Base-by-base conservation (phyloP, 192 early-diverging fungal genomes). In the Linnemannia exigua region DNA sequence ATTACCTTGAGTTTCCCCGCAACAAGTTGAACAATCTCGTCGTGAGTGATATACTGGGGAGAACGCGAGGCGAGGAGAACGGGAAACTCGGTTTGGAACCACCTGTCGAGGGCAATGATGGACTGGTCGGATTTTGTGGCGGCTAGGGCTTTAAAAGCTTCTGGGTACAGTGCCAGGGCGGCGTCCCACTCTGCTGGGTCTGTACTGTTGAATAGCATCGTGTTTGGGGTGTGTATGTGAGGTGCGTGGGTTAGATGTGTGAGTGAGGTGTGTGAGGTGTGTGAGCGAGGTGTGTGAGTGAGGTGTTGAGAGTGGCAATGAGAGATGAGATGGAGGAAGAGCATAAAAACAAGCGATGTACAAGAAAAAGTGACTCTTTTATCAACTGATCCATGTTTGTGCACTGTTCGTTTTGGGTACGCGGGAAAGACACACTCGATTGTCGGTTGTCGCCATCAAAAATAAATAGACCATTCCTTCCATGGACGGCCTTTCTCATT, bases 1-100 rank as follows among this genome's bases (percentile, higher is more conserved):
- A 41, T 22, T 75, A 76, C 83, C 67, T 86, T 86, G 61, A 86
- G 83, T 41, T 86, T 86, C 83, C 83, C 79, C 0, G 83, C 79
- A 61, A 86, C 79, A 61, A 86, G 77, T 38, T 72, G 46, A 47
- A 78, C 79, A 37, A 86, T 78, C 70, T 86, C 83, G 0, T 75
- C 44, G 2, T 78, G 79, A 35, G 71, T 48, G n/a, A 86, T 79
- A 48, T n/a, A 72, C 17, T 20, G 31, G 3, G 77, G 83, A 1
- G 51, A 61, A 5, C 83, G 77, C 0, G 66, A 17, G 28, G 14
- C 31, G 36, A 86, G 78, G 46, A 76, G 31, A 0, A 31, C n/a
- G 14, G 83, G 83, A 7, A 86, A 37, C 2, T 73, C 72, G 44
- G 14, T 54, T 35, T 86, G 83, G 74, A 79, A 86, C 83, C 83